These are phyloP conservation scores for Arthrinium puccinioides DNA, from an alignment of 2,329 filamentous ascomycete genomes.

Conservation along the genomic window DNA sequence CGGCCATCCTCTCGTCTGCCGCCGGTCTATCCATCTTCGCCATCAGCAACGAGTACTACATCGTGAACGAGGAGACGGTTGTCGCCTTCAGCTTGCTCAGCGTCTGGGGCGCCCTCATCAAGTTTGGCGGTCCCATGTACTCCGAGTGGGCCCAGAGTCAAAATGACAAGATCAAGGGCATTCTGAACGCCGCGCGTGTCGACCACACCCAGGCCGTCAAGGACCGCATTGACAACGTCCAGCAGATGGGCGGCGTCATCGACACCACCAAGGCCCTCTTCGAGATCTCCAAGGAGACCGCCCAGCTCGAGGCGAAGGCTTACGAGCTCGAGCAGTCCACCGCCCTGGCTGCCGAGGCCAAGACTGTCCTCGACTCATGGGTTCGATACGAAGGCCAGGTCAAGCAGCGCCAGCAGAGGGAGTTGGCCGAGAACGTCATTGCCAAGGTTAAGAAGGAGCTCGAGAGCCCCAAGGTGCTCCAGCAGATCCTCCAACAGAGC, in stretches of 20 bases:
- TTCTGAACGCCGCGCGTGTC: slow-evolving; percentile 87
- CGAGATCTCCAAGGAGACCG: slow-evolving; percentile 98
- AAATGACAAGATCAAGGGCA: slow-evolving; percentile 86
- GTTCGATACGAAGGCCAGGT: slow-evolving; percentile 98
- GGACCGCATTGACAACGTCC: slow-evolving; percentile 85
- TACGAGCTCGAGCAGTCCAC: slow-evolving; percentile 98
- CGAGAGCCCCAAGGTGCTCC: slow-evolving; percentile 92
- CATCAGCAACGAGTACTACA: slow-evolving; percentile 99
- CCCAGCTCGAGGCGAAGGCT: slow-evolving; percentile 88
- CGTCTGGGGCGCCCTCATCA: slow-evolving; percentile 87
- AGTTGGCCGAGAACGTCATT: slow-evolving; percentile 88
- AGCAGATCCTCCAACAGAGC: slow-evolving; percentile 97
- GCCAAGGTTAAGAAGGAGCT: slow-evolving; percentile 98
- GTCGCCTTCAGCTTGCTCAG: slow-evolving; percentile 87
- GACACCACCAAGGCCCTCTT: slow-evolving; percentile 97
- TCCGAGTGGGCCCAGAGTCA: slow-evolving; percentile 85
- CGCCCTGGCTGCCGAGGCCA: slow-evolving; percentile 85
- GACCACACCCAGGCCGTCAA: slow-evolving; percentile 96
- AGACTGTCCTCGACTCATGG: slow-evolving; percentile 94
- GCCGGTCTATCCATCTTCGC: slow-evolving; percentile 88
- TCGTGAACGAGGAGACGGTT: slow-evolving; percentile 98
- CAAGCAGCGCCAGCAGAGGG: slow-evolving; percentile 96
- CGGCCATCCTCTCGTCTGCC: slow-evolving; percentile 88
- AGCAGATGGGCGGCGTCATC: slow-evolving; percentile 90
- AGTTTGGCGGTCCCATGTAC: slow-evolving; percentile 90